A percentile compares a stretch with the other conserved stretches of the same genome.
Evolutionary conservation across 257 asterid species (phyloP).

Genomic region (Verbena officinalis): DNA sequence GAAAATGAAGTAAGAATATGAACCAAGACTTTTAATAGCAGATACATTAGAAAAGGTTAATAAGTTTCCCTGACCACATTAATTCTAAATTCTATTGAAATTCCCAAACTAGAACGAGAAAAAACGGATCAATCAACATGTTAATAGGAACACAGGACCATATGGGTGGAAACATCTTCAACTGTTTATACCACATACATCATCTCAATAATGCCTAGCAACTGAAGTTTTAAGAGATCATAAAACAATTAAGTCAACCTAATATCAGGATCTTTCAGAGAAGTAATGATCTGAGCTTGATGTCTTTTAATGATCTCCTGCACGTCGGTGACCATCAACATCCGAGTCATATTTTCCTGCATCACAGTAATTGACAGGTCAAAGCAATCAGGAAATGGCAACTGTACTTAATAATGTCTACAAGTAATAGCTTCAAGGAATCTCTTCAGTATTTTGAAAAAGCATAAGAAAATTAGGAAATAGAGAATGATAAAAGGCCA

Average conservation of each 20-base stretch:
- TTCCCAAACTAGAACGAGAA: not conserved
- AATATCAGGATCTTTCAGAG: slow-evolving; percentile 87
- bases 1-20: not conserved
- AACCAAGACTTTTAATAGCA: not conserved
- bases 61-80: not conserved
- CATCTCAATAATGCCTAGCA: slow-evolving; percentile 6
- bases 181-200: slow-evolving; percentile 7
- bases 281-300: slow-evolving; percentile 86
- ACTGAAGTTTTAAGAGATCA: slow-evolving; percentile 12
- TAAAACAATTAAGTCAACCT: slow-evolving; percentile 45
- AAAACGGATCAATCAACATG: not conserved
- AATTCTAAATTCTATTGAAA: not conserved
- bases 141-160: slow-evolving; percentile 6
- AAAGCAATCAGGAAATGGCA: slow-evolving; percentile 6
- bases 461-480: not conserved
- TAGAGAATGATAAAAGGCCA: not conserved
- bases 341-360: slow-evolving; percentile 91
- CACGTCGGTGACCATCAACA: slow-evolving; percentile 87
- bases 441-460: not conserved
- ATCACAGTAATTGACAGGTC: slow-evolving; percentile 23
- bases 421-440: not conserved
- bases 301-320: slow-evolving; percentile 85
- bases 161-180: slow-evolving; percentile 1
- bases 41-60: not conserved
- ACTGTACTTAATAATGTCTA: not conserved